Percentiles rank a stretch among this genome's conserved stretches.
phyloP scores from a whole-genome alignment of 805 yeast species.

The Blastobotrys americana region DNA sequence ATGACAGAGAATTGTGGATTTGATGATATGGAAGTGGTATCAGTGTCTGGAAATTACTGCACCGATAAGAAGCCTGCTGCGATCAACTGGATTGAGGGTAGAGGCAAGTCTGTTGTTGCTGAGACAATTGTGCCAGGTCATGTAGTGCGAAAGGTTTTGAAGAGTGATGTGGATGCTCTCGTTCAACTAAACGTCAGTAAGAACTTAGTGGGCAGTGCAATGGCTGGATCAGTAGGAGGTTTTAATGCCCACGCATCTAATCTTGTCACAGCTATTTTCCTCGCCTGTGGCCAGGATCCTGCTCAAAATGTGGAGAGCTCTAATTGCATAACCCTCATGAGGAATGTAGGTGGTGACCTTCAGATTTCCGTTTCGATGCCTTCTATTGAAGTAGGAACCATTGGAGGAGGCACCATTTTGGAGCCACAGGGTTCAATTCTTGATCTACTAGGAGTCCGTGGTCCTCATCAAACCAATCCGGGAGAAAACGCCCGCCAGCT shows the following conservation, averaged over 20 bases:
- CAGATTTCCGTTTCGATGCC: slow-evolving; percentile 98
- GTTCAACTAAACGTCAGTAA: slow-evolving; percentile 85
- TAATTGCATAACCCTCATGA: slow-evolving; percentile 94
- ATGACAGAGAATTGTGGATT: slow-evolving; percentile 88
- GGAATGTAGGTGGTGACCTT: slow-evolving; percentile 70
- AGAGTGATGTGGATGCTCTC: slow-evolving; percentile 85
- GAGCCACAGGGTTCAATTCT: slow-evolving; percentile 97
- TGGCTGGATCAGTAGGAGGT: slow-evolving; percentile 98
- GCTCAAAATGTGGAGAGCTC: slow-evolving; percentile 98
- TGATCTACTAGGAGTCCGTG: slow-evolving; percentile 87
- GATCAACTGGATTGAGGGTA: slow-evolving; percentile 97
- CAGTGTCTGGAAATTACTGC: slow-evolving; percentile 96
- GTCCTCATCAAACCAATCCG: slow-evolving; percentile 89
- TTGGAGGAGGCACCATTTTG: slow-evolving; percentile 97
- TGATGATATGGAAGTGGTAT: slow-evolving; percentile 86
- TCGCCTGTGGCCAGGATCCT: slow-evolving; percentile 99
- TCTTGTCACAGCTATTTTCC: slow-evolving; percentile 83
- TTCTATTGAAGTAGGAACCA: slow-evolving; percentile 96
- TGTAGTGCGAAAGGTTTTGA: slow-evolving; percentile 72
- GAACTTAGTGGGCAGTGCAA: slow-evolving; percentile 91
- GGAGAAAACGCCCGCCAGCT: slow-evolving; percentile 92
- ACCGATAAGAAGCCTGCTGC: slow-evolving; percentile 98
- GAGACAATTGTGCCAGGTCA: slow-evolving; percentile 85
- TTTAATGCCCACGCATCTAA: slow-evolving; percentile 98
- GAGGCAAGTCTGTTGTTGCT: slow-evolving; percentile 97